Evolutionary conservation across 2,329 filamentous ascomycete species (phyloP).

Genomic region (Fusarium caatingaense): DNA sequence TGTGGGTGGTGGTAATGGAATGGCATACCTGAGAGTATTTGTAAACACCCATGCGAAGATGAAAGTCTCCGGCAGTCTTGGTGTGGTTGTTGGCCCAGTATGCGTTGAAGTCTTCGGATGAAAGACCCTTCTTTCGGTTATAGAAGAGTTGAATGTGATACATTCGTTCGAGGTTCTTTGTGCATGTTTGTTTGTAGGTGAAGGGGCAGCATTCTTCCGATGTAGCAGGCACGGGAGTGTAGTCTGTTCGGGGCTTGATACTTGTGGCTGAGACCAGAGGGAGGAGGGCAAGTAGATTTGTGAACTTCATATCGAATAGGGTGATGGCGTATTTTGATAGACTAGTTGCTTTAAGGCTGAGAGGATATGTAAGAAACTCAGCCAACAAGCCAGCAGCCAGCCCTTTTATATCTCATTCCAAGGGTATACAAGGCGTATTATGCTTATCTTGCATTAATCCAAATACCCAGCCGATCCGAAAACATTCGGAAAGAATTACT

Average conservation of each 20-base stretch:
- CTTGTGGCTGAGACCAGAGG: neutral
- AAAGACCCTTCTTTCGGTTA: constrained; percentile 1
- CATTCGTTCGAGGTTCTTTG: constrained; percentile 7
- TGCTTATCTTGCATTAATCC: neutral
- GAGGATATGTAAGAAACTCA: accelerated
- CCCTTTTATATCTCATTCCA: neutral
- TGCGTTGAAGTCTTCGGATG: neutral
- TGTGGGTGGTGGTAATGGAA: no score
- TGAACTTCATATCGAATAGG: neutral
- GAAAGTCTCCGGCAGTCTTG: constrained; percentile 13
- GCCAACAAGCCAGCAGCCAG: accelerated
- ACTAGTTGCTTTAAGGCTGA: no score
- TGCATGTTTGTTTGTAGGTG: constrained; percentile 11
- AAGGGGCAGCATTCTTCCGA: constrained; percentile 7
- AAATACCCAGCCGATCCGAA: no score
- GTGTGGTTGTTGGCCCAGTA: constrained; percentile 25
- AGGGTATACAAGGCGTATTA: accelerated
- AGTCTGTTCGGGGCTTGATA: neutral
- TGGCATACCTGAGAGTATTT: constrained; percentile 18
- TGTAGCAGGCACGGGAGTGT: neutral
- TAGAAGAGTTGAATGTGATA: constrained; percentile 17
- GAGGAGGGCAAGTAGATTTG: accelerated
- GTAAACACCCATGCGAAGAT: neutral
- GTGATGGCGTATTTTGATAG: no score
- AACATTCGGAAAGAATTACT: neutral